phyloP scores from a whole-genome alignment of 495 filamentous ascomycete genomes.

The Penicillium nucicola region DNA sequence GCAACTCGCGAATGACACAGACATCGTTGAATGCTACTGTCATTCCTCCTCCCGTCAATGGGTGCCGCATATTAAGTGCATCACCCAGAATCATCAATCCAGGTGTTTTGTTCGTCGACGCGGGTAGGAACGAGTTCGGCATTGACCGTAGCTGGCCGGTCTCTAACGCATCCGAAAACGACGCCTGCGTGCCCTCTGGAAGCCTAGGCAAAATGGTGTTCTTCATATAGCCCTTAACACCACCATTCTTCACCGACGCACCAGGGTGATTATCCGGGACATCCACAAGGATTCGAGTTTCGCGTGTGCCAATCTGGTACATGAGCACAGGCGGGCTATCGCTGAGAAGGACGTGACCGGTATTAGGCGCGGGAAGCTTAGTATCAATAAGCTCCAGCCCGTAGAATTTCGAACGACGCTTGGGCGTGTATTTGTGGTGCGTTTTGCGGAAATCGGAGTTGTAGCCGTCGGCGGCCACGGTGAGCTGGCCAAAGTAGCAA shows the following conservation, averaged over 20 bases:
- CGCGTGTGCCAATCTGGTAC: constrained; percentile 95
- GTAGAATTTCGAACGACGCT: constrained; percentile 80
- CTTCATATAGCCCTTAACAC: constrained; percentile 75
- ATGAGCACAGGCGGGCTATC: constrained; percentile 75
- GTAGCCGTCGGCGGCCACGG: constrained; percentile 90
- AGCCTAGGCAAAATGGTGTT: constrained; percentile 76
- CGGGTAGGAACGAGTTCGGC: constrained; percentile 91
- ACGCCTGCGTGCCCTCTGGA: constrained; percentile 66
- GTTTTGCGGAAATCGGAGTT: constrained; percentile 88
- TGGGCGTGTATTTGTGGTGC: constrained; percentile 63
- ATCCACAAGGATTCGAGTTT: constrained; percentile 88
- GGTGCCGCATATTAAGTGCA: constrained; percentile 96
- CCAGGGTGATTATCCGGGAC: constrained; percentile 77
- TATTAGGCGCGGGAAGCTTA: constrained; percentile 63
- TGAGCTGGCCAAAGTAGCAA: constrained; percentile 82
- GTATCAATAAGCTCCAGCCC: constrained; percentile 89
- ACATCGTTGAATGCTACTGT: constrained; percentile 92
- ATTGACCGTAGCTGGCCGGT: constrained; percentile 71
- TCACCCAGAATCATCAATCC: constrained; percentile 85
- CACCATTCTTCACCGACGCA: constrained; percentile 66
- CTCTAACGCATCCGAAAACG: constrained; percentile 73
- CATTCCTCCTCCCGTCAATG: constrained; percentile 92
- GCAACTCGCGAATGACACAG: constrained; percentile 65
- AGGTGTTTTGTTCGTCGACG: constrained; percentile 63
- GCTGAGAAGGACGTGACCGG: constrained; percentile 86